Evolutionary conservation across 441 rosid genomes (phyloP), one percentile per base, ranked within the genome.

Genomic region (Populus tomentosa): DNA sequence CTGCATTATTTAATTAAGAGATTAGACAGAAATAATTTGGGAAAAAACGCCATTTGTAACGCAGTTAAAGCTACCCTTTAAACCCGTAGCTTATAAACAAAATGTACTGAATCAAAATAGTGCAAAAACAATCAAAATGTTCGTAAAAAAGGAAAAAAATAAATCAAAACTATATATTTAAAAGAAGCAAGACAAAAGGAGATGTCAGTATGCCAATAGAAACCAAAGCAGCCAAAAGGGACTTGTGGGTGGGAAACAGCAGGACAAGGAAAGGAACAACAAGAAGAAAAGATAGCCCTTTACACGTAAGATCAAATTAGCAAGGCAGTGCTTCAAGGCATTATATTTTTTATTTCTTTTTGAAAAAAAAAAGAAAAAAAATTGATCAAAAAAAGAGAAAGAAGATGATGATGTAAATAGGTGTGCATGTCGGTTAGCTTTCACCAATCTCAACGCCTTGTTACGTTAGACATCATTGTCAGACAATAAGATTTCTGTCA

Each of bases 391-490:
- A 36, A 20, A 68, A 26, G 24, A 14, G 1, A 69, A 35, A 11
- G 4, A 64, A 33, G 13, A n/a, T 23, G 42, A 53, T n/a, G 6
- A 35, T 28, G 70, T 14, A 74, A 69, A 46, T 59, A 28, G 11
- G 78, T 72, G 83, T 78, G 81, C 77, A 75, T 74, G 86, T 85
- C 77, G 73, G 86, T 78, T 30, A 67, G 75, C 88, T 88, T 87
- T 85, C 81, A 63, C 89, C 79, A 75, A 61, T 72, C 80, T 85
- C 86, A 77, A 84, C 53, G 85, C 72, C 21, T 46, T 67, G 85
- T 74, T 66, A 79, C 50, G 79, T 77, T 79, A 79, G 74, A 83
- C 69, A 76, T 76, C 80, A 68, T 14, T 46, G 82, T 80, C 83
- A 75, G 81, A 70, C 74, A 72, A 46, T 35, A 61, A 56, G 32